These are phyloP conservation scores for Pachysandra terminalis DNA, from an alignment of 164 flowering plant species.

Conservation along the genomic window DNA sequence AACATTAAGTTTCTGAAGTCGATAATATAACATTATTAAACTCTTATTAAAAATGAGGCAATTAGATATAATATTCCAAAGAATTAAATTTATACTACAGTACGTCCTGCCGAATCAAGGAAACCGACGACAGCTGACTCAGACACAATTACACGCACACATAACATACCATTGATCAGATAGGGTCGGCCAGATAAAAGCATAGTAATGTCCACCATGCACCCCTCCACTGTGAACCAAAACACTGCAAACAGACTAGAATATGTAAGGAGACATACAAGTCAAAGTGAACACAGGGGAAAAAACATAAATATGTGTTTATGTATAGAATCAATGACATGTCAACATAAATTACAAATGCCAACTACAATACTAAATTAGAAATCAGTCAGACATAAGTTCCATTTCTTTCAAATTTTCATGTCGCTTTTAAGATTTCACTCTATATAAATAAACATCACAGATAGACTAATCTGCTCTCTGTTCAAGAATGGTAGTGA, in stretches of 20 bases:
- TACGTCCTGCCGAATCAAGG: too few species aligned
- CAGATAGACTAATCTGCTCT: background rate
- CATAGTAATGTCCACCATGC: constrained; percentile 51
- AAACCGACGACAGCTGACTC: too few species aligned
- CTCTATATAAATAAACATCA: background rate
- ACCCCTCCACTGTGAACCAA: constrained; percentile 53
- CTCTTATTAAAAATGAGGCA: too few species aligned
- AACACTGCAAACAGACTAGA: constrained; percentile 31
- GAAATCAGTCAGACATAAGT: background rate
- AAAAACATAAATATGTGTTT: background rate
- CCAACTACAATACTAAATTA: background rate
- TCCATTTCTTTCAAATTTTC: background rate
- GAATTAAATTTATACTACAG: too few species aligned
- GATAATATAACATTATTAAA: too few species aligned
- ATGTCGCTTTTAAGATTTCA: too few species aligned
- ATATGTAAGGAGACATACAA: background rate
- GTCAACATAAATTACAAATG: too few species aligned
- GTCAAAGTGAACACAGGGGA: background rate
- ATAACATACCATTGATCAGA: constrained; percentile 39
- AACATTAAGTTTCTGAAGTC: too few species aligned
- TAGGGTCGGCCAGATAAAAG: constrained; percentile 46
- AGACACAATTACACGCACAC: background rate
- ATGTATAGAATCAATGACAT: background rate
- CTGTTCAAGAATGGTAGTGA: too few species aligned
- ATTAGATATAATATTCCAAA: too few species aligned